Conservation (phyloP, 306 rosid genomes). For the Cicer arietinum region DNA sequence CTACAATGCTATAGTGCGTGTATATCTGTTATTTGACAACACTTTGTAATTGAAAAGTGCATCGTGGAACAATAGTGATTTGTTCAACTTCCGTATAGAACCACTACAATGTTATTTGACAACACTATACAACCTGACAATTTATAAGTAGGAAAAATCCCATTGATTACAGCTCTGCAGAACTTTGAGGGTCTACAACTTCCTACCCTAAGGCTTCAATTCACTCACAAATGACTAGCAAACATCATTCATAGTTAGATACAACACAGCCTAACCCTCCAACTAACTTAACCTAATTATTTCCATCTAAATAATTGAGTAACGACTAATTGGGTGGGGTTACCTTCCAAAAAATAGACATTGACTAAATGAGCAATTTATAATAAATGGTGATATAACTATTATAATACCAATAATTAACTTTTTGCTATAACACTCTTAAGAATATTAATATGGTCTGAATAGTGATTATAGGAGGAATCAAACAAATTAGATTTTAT, state of each 20-base stretch:
- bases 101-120: too few relatives aligned
- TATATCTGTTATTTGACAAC: too few relatives aligned
- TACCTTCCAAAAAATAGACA: slow-evolving; percentile 11
- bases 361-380: slow-evolving; percentile 1
- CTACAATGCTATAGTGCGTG: too few relatives aligned
- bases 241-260: not conserved
- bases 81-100: too few relatives aligned
- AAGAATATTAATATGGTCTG: not conserved
- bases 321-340: not conserved
- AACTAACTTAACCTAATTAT: not conserved
- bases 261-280: not conserved
- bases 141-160: not conserved
- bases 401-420: not conserved
- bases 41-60: too few relatives aligned
- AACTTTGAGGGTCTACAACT: not conserved
- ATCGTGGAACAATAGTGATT: too few relatives aligned
- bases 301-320: not conserved
- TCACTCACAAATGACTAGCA: not conserved
- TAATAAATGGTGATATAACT: not conserved
- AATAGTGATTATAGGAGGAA: not conserved
- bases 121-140: not conserved
- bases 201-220: not conserved
- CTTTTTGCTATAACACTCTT: slow-evolving; percentile 10
- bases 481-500: not conserved
- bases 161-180: not conserved